phyloP scores from a whole-genome alignment of 768 basidiomycete species.

The Cyathus striatus region DNA sequence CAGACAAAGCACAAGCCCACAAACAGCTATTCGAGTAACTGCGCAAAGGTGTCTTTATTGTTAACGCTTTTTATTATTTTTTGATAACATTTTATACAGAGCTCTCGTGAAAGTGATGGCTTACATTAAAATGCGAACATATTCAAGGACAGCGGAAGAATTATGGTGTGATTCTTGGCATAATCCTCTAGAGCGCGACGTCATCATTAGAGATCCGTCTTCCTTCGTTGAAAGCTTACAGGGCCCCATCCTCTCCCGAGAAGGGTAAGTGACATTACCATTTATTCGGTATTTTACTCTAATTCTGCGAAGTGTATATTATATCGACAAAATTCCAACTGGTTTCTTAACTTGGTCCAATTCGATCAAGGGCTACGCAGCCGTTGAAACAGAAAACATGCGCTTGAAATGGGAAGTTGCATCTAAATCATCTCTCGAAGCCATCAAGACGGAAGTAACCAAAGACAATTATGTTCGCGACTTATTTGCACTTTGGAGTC shows the following conservation, averaged over 20 bases:
- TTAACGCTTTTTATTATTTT: neutral
- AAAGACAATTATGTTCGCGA: constrained; percentile 55
- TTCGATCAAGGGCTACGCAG: constrained; percentile 56
- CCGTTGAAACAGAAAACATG: constrained; percentile 28
- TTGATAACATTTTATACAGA: constrained; percentile 25
- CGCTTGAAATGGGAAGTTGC: constrained; percentile 47
- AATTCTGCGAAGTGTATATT: constrained; percentile 45
- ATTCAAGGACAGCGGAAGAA: constrained; percentile 55
- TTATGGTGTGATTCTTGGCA: constrained; percentile 73
- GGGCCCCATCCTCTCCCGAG: constrained; percentile 31
- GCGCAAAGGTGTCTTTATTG: constrained; percentile 51
- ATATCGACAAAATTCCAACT: constrained; percentile 70
- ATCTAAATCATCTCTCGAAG: constrained; percentile 45
- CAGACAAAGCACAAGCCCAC: constrained; percentile 62
- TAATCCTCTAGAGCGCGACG: constrained; percentile 49
- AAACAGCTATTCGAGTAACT: constrained; percentile 58
- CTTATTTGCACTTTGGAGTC: constrained; percentile 65
- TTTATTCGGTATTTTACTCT: too few relatives aligned
- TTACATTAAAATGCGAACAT: constrained; percentile 73
- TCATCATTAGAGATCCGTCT: constrained; percentile 43
- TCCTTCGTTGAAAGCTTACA: constrained; percentile 45
- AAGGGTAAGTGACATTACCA: too few relatives aligned
- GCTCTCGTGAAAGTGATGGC: constrained; percentile 62
- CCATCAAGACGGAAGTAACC: constrained; percentile 42
- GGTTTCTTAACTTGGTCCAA: constrained; percentile 77